A percentile compares a stretch with the other conserved stretches of the same genome.
These are phyloP conservation scores for Geoglossum glabrum DNA, from an alignment of 495 filamentous ascomycete genomes.

Conservation along the genomic window DNA sequence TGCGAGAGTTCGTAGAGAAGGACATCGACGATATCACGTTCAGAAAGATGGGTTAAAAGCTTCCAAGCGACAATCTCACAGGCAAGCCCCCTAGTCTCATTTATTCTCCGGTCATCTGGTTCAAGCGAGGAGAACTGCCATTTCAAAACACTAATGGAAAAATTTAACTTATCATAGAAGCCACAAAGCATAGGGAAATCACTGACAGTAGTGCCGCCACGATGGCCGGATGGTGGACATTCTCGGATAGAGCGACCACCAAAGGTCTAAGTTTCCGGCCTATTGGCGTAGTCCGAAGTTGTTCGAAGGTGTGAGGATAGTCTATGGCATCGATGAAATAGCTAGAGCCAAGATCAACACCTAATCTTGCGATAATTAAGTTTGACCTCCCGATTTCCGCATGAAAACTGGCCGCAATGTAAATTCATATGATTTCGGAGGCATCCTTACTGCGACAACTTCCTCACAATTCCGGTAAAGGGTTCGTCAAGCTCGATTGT, in stretches of 20 bases:
- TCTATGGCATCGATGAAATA: conserved; percentile 46
- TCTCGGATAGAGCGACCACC: conserved; percentile 40
- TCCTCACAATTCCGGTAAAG: neutral
- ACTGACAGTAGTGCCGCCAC: conserved; percentile 62
- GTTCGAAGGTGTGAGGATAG: conserved; percentile 55
- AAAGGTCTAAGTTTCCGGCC: conserved; percentile 44
- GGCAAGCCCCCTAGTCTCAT: conserved; percentile 57
- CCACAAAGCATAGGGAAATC: neutral
- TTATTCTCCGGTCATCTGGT: conserved; percentile 46
- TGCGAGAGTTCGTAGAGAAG: conserved; percentile 52
- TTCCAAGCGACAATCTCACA: conserved; percentile 90
- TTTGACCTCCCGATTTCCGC: neutral
- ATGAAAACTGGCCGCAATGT: neutral
- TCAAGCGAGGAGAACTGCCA: conserved; percentile 33
- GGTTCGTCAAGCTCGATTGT: neutral
- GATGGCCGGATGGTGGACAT: conserved; percentile 50
- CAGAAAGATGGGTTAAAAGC: conserved; percentile 58
- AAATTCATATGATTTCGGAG: neutral
- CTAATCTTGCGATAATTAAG: neutral
- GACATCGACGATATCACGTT: conserved; percentile 63
- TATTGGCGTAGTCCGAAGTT: conserved; percentile 45
- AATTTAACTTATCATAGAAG: neutral
- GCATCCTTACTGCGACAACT: neutral
- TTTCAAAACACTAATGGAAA: conserved; percentile 43
- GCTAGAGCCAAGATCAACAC: conserved; percentile 16